Evolutionary conservation across 805 yeast species (phyloP).

Genomic region (Debaryomyces prosopidis): DNA sequence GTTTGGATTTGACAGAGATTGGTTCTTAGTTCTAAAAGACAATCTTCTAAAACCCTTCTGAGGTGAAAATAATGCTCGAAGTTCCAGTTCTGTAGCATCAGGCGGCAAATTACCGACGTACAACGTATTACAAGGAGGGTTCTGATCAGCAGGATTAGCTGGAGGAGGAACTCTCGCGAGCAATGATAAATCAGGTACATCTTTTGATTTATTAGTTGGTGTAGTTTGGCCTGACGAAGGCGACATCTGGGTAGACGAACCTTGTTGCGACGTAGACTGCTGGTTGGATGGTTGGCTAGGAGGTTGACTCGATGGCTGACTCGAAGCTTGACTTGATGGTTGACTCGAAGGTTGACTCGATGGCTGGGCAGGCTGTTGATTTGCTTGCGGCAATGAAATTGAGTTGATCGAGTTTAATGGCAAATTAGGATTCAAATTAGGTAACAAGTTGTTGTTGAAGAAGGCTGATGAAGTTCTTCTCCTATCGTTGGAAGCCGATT

Average conservation of each 20-base stretch:
- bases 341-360: conserved; percentile 1
- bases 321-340: background rate
- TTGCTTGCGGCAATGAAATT: conserved; percentile 10
- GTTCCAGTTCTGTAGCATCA: conserved; percentile 92
- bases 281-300: conserved; percentile 5
- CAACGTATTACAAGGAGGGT: conserved; percentile 96
- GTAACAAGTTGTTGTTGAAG: conserved; percentile 30
- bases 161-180: conserved; percentile 85
- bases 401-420: conserved; percentile 13
- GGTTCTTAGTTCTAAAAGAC: conserved; percentile 72
- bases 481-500: conserved; percentile 29
- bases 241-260: conserved; percentile 7
- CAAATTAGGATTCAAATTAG: background rate
- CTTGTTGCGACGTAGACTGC: conserved; percentile 7
- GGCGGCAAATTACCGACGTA: conserved; percentile 98
- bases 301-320: conserved; percentile 1
- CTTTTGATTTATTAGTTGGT: conserved; percentile 20
- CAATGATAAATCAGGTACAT: conserved; percentile 66
- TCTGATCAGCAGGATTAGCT: conserved; percentile 98
- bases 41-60: conserved; percentile 92
- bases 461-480: conserved; percentile 57
- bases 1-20: conserved; percentile 26
- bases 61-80: conserved; percentile 80
- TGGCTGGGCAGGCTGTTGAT: conserved; percentile 7
- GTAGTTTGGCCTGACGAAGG: conserved; percentile 11